Evolutionary conservation across 2,329 filamentous ascomycete genomes (phyloP).

Genomic region (Aureobasidium subglaciale): DNA sequence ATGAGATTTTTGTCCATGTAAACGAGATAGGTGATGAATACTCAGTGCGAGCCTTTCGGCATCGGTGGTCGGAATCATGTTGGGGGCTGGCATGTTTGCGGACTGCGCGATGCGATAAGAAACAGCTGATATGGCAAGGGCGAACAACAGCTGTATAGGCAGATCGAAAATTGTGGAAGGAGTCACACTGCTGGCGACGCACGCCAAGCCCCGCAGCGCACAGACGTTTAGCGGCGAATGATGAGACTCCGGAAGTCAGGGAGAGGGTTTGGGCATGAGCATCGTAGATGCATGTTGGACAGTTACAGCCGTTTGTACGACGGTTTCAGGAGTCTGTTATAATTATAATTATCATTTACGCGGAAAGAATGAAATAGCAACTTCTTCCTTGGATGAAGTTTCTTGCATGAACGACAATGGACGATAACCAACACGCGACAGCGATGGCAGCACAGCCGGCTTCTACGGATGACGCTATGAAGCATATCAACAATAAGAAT

Average conservation of each 20-base stretch:
- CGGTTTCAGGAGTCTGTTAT: conserved; percentile 13
- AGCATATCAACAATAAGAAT: not conserved
- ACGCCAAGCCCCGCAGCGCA: not conserved
- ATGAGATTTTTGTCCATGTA: too few relatives aligned
- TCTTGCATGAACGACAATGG: conserved; percentile 9
- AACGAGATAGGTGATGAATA: too few relatives aligned
- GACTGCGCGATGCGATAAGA: not conserved
- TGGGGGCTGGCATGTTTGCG: not conserved
- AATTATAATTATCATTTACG: not conserved
- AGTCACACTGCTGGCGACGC: not conserved
- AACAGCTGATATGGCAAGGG: not conserved
- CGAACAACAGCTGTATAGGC: conserved; percentile 1
- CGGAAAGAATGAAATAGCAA: not conserved
- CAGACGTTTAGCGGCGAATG: not conserved
- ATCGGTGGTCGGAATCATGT: conserved; percentile 17
- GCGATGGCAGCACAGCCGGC: not conserved
- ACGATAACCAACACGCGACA: not conserved
- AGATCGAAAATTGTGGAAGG: conserved; percentile 2
- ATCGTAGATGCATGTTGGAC: not conserved
- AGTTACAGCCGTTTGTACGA: conserved; percentile 14
- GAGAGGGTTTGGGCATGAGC: not conserved
- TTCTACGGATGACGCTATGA: not conserved
- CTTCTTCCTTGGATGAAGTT: not conserved
- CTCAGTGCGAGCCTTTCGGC: conserved; percentile 62
- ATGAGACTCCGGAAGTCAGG: not conserved